Evolutionary conservation across 228 moss, liverwort and hornwort species (phyloP), one percentile per base, ranked within the genome.

Genomic region (Sphagnum magellanicum): DNA sequence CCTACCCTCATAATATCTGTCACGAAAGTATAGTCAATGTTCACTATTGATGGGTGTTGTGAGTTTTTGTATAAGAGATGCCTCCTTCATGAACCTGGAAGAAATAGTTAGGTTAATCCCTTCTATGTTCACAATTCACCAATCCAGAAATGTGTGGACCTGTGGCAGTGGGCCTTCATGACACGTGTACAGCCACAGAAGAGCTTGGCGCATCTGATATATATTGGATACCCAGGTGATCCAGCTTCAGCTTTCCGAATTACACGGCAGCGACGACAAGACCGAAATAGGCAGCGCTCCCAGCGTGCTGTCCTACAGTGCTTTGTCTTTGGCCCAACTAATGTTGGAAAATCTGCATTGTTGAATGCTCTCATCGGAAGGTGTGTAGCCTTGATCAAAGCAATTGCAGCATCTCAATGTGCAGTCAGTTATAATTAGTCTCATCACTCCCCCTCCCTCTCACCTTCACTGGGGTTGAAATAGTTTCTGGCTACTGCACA

Each of bases 321-420:
- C 70, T 93, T 85, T 67, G 91, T 93, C 6, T 93, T 93, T 69
- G 93, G 97, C 13, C 88, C 93, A 74, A 86, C 81, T 17, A 87
- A 83, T 68, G 85, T 88, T 64, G 93, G 97, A 67, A 93, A 98
- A 81, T 88, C 93, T 63, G 83, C 91, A 70, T 72, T 93, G 72
- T 68, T 98, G 52, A 93, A 89, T 75, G 93, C 93, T 48, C 90
- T 98, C 59, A 85, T 98, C 64, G 97, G 97, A 81, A 98, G 93
- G 97, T 98, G 77, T 69, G 70, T 74, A 47, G 63, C 52, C 63
- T 49, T 6, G 3, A 32, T 32, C 32, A 32, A 32, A 32, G 2
- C 59, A 0, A 14, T 8, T 57, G 55, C 49, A 6, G 6, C 50
- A 6, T 6, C 5, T 62, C n/a, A 63, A 10, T 16, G 15, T 71